phyloP scores from a whole-genome alignment of 2,329 filamentous ascomycete genomes.

The Furcasterigmium furcatum region DNA sequence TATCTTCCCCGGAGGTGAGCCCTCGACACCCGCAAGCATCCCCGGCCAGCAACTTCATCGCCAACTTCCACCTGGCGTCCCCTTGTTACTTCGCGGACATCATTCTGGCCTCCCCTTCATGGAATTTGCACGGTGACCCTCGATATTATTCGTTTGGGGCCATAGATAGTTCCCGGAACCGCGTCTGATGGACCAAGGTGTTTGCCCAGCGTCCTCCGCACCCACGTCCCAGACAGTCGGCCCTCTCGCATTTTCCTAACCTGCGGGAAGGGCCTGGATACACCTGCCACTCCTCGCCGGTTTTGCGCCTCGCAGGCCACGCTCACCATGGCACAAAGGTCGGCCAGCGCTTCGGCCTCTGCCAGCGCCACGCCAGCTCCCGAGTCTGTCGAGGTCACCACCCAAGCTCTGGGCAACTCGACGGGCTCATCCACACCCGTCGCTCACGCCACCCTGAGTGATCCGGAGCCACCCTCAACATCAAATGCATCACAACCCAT shows the following conservation, averaged over 20 bases:
- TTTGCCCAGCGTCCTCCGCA: neutral
- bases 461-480: constrained; percentile 26
- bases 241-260: constrained; percentile 11
- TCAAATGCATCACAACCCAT: constrained; percentile 38
- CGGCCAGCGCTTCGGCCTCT: constrained; percentile 10
- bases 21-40: neutral
- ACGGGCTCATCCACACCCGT: constrained; percentile 5
- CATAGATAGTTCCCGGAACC: neutral
- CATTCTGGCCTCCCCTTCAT: neutral
- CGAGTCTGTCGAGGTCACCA: constrained; percentile 10
- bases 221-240: constrained; percentile 3
- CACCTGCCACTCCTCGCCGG: too few relatives aligned
- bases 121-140: neutral
- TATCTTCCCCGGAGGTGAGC: neutral
- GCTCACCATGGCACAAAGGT: constrained; percentile 13
- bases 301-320: too few relatives aligned
- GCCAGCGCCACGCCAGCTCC: constrained; percentile 12
- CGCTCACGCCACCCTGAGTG: constrained; percentile 25
- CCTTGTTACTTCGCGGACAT: neutral
- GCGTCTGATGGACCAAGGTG: constrained; percentile 2
- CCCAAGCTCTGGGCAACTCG: constrained; percentile 7
- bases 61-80: neutral
- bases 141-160: neutral
- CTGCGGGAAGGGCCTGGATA: constrained; percentile 12
- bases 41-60: neutral